Percentiles rank a stretch among this genome's conserved stretches.
These are phyloP conservation scores for Tetrahymena borealis DNA, from an alignment of 73 alveolate genomes.

Conservation along the genomic window DNA sequence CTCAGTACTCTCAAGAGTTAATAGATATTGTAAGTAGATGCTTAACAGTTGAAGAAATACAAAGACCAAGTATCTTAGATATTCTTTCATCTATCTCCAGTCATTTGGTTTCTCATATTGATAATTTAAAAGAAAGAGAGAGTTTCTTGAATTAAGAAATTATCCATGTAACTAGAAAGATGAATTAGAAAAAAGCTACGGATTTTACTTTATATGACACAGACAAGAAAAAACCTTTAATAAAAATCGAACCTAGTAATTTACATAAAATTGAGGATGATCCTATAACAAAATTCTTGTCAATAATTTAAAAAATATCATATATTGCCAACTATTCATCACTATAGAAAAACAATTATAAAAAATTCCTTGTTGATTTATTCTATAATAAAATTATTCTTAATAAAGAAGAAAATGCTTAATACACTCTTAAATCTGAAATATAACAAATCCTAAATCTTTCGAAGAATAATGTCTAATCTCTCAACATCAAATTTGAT, in stretches of 20 bases:
- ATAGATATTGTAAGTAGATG: conserved; percentile 21
- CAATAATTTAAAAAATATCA: neutral
- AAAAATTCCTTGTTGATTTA: neutral
- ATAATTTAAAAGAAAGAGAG: neutral
- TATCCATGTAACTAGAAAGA: neutral
- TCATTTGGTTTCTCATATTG: neutral
- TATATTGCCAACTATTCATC: neutral
- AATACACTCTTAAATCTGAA: neutral
- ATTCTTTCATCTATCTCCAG: neutral
- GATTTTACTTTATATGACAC: neutral
- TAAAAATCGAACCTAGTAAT: neutral
- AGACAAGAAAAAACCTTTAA: neutral
- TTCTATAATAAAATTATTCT: neutral
- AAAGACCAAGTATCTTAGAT: conserved; percentile 17
- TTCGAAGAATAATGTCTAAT: neutral
- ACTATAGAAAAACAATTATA: neutral
- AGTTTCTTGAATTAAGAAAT: neutral
- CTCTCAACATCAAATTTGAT: neutral
- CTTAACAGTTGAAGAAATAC: conserved; percentile 5
- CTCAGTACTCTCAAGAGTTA: conserved; percentile 3
- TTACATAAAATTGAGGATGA: neutral
- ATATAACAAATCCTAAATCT: neutral
- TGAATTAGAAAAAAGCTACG: neutral
- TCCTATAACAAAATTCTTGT: neutral
- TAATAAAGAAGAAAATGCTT: neutral